Conservation (phyloP, 2,329 filamentous ascomycete species). For the Simplicillium aogashimaense region DNA sequence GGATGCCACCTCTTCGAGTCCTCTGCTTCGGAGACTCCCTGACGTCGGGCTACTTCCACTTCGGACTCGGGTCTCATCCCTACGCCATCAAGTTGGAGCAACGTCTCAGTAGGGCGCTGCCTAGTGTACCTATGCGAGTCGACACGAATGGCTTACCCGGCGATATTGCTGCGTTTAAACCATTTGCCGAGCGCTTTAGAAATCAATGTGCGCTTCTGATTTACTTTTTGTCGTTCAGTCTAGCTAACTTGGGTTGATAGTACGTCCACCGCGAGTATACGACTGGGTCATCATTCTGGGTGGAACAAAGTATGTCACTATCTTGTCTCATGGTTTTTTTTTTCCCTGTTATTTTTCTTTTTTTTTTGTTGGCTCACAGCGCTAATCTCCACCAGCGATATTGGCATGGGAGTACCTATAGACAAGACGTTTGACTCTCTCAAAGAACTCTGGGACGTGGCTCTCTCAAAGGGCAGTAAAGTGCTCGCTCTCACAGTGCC, state of each 20-base stretch:
- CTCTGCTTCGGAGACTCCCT: constrained; percentile 58
- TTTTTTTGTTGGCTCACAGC: too few relatives aligned
- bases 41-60: constrained; percentile 42
- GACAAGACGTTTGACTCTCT: constrained; percentile 38
- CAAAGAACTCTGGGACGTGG: constrained; percentile 37
- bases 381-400: constrained; percentile 28
- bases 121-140: constrained; percentile 30
- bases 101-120: constrained; percentile 35
- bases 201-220: constrained; percentile 23
- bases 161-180: constrained; percentile 31
- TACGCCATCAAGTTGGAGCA: constrained; percentile 40
- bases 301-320: constrained; percentile 47
- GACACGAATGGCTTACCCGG: constrained; percentile 40
- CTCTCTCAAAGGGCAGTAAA: constrained; percentile 37
- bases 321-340: background rate
- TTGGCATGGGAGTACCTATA: constrained; percentile 28
- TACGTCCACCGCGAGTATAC: constrained; percentile 16
- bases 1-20: constrained; percentile 33
- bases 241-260: background rate
- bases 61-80: constrained; percentile 35
- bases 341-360: too few relatives aligned
- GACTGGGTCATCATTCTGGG: constrained; percentile 56
- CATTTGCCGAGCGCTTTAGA: constrained; percentile 20
- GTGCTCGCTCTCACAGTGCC: constrained; percentile 56
- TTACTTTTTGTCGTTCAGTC: background rate